Percentiles rank a stretch among this genome's conserved stretches.
These are phyloP conservation scores for Amanita phalloides DNA, from an alignment of 768 basidiomycete species.

Conservation along the genomic window DNA sequence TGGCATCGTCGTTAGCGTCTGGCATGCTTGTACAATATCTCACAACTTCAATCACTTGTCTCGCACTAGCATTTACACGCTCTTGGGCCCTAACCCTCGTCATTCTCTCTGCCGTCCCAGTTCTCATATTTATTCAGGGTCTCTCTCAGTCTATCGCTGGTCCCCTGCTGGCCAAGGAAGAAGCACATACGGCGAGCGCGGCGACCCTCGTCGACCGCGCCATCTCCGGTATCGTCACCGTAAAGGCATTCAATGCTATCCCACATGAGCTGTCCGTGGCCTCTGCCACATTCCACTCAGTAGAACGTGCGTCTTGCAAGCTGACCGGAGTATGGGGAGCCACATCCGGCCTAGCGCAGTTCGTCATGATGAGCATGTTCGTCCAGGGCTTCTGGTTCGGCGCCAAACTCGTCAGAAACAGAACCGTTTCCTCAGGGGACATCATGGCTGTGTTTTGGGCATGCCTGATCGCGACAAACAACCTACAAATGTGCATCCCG, in stretches of 20 bases:
- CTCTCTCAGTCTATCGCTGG: constrained; percentile 60
- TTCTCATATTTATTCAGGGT: constrained; percentile 67
- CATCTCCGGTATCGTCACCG: constrained; percentile 68
- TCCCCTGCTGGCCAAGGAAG: constrained; percentile 61
- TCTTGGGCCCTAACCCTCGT: constrained; percentile 84
- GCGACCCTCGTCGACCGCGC: constrained; percentile 77
- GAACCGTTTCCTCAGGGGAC: constrained; percentile 55
- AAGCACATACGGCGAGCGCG: constrained; percentile 53
- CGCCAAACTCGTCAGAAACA: constrained; percentile 74
- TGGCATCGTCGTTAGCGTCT: constrained; percentile 70
- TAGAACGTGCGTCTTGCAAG: constrained; percentile 35
- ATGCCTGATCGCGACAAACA: constrained; percentile 80
- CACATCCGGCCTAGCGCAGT: constrained; percentile 59
- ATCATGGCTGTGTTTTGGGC: constrained; percentile 99
- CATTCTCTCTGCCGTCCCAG: constrained; percentile 82
- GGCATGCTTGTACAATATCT: constrained; percentile 76
- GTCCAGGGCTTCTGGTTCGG: constrained; percentile 98
- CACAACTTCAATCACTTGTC: constrained; percentile 67
- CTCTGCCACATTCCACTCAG: constrained; percentile 31
- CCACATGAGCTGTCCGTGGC: constrained; percentile 31
- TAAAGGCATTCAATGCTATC: constrained; percentile 87
- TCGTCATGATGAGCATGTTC: constrained; percentile 86
- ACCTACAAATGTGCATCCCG: constrained; percentile 81
- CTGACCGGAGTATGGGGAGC: constrained; percentile 71
- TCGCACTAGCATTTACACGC: constrained; percentile 71